Evolutionary conservation across 441 rosid species (phyloP), one percentile per base, ranked within the genome.

Genomic region (Mallotus japonicus): DNA sequence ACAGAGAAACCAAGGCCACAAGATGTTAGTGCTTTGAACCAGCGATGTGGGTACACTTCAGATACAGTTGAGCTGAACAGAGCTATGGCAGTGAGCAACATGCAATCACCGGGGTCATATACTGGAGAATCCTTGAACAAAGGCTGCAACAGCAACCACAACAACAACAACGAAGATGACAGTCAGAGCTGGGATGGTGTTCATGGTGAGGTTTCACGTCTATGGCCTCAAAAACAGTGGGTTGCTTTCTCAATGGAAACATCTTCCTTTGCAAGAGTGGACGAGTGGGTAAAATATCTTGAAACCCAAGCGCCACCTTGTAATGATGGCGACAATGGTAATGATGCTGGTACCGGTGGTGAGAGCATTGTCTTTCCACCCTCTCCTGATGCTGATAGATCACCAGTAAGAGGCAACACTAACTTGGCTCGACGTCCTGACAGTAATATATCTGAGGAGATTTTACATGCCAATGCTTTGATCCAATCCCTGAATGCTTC

Each of bases 181-280:
- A 72, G 71, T 42, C 81, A 67, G 62, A 80, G 75, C 62, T 86
- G 90, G 90, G 73, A 74, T 22, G 84, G 85, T 54, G 76, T 84
- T 54, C 78, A 76, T 22, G 73, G 49, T 19, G 83, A 81, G 68
- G 71, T 79, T 44, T 83, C 90, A 14, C 76, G 87, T 72, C 68
- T 82, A 20, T 88, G 94, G 94, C 87, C 92, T 63, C 93, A 83
- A 77, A 89, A 91, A 69, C 97, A 91, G 37, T 88, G 95, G 99
- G 87, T 92, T 72, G 99, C 98, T 2, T 90, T 95, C 85, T 80
- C 87, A 53, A 79, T 80, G 0, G 89, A 86, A 32, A 81, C 97
- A 0, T 85, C 92, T n/a, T 81, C 89, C 2, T 86, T 85, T 79
- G 75, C 84, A 50, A 87, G 99, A 81, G 96, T 95, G 8, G 88